Conservation (phyloP, 2,329 filamentous ascomycete species). For the Beauveria asiatica region DNA sequence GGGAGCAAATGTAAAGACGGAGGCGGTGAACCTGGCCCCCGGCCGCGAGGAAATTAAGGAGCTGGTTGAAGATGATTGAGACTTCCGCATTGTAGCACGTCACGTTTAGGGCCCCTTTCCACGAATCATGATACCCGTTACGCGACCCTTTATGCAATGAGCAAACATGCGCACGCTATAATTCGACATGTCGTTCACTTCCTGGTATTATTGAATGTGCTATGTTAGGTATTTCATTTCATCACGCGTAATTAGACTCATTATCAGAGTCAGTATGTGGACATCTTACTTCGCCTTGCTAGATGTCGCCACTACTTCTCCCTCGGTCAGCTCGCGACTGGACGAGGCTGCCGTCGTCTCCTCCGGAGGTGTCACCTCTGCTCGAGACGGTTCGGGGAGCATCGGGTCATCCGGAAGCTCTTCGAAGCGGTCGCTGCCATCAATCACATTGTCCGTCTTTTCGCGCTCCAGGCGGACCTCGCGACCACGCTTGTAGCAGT, state of each 20-base stretch:
- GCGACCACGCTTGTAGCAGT: conserved; percentile 89
- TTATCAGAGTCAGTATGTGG: background rate
- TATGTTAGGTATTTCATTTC: background rate
- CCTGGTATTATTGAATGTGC: background rate
- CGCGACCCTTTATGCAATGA: background rate
- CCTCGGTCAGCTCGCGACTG: background rate
- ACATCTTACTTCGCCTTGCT: background rate
- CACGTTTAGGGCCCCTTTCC: no score
- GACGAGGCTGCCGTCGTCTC: background rate
- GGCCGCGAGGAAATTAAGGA: conserved; percentile 55
- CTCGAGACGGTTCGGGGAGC: conserved; percentile 26
- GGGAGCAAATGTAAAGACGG: conserved; percentile 35
- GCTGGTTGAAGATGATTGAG: conserved; percentile 53
- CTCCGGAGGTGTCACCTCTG: conserved; percentile 7
- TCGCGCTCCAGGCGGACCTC: conserved; percentile 70
- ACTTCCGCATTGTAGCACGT: background rate
- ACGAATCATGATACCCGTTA: conserved; percentile 6
- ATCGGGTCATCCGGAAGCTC: conserved; percentile 41
- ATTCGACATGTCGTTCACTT: background rate
- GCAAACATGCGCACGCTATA: background rate
- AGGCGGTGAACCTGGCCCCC: conserved; percentile 33
- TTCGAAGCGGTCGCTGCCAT: conserved; percentile 35
- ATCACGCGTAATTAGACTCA: conserved; percentile 1
- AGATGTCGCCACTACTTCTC: background rate
- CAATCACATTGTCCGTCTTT: conserved; percentile 27